Evolutionary conservation across 768 basidiomycete genomes (phyloP).

Genomic region (Pleurotus tuber-regium): DNA sequence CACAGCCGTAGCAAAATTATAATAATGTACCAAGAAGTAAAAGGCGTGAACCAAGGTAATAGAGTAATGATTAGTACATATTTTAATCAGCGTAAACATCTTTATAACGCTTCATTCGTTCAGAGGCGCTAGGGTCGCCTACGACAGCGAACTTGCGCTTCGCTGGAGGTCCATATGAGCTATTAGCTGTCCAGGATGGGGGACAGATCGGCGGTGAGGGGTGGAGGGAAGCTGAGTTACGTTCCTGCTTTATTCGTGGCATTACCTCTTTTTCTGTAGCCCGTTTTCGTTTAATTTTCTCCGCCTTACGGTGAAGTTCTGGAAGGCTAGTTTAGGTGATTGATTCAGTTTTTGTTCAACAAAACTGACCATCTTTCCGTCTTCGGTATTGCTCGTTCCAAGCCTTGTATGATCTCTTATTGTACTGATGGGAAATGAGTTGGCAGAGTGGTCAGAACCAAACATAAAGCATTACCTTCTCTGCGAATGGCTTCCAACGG

Average conservation of each 20-base stretch:
- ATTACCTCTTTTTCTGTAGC: neutral
- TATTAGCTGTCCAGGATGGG: neutral
- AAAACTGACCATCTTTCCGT: constrained; percentile 47
- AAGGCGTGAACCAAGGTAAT: neutral
- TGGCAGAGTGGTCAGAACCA: too few relatives aligned
- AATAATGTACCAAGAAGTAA: neutral
- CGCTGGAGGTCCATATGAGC: neutral
- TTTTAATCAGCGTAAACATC: constrained; percentile 1
- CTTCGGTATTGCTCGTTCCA: constrained; percentile 63
- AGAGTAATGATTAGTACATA: neutral
- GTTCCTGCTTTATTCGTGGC: constrained; percentile 14
- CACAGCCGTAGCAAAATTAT: neutral
- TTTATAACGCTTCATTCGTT: constrained; percentile 1
- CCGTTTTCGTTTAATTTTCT: constrained; percentile 30
- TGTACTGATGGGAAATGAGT: too few relatives aligned
- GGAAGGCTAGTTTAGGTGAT: neutral
- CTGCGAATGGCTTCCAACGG: constrained; percentile 53
- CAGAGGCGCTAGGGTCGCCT: neutral
- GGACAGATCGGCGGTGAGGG: neutral
- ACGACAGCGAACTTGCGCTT: constrained; percentile 3
- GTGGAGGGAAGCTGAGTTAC: constrained; percentile 11
- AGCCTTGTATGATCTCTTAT: constrained; percentile 51
- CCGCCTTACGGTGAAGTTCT: constrained; percentile 37
- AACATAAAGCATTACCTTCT: constrained; percentile 41
- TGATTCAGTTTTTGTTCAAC: too few relatives aligned